Percentiles rank a stretch among this genome's conserved stretches.
These are phyloP conservation scores for Aspergillus ochraceus DNA, from an alignment of 2,329 filamentous ascomycete species.

Conservation along the genomic window DNA sequence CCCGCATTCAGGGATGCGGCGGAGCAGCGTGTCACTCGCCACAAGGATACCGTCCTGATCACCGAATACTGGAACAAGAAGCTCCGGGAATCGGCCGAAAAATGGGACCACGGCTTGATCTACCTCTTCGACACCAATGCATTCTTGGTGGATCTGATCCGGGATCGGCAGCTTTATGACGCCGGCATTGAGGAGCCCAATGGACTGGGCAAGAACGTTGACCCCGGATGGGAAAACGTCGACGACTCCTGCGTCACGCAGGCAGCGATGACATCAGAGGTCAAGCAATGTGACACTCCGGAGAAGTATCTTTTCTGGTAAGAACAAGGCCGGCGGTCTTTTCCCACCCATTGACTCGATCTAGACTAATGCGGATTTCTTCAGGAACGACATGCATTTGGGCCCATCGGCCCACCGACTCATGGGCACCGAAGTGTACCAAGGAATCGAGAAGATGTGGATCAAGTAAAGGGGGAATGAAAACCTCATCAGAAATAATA, in stretches of 20 bases:
- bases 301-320: constrained; percentile 45
- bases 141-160: constrained; percentile 40
- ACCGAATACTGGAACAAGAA: constrained; percentile 37
- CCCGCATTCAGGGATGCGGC: constrained; percentile 32
- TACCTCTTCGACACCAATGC: constrained; percentile 43
- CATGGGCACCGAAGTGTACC: constrained; percentile 39
- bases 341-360: constrained; percentile 1
- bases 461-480: constrained; percentile 17
- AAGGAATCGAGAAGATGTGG: constrained; percentile 36
- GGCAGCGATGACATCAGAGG: constrained; percentile 32
- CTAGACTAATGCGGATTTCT: constrained; percentile 10
- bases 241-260: constrained; percentile 34
- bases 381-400: constrained; percentile 44
- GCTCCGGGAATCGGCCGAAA: constrained; percentile 27
- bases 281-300: constrained; percentile 34
- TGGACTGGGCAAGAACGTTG: constrained; percentile 33
- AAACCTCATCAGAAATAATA: background rate
- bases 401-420: constrained; percentile 39
- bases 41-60: constrained; percentile 36
- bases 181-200: constrained; percentile 36
- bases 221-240: constrained; percentile 39
- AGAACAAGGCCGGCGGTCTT: constrained; percentile 17
- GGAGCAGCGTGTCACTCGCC: constrained; percentile 23
- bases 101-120: constrained; percentile 35
- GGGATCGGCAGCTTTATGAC: constrained; percentile 38